These are phyloP conservation scores for Hypoxylon rickii DNA, from an alignment of 495 filamentous ascomycete species.

Conservation along the genomic window DNA sequence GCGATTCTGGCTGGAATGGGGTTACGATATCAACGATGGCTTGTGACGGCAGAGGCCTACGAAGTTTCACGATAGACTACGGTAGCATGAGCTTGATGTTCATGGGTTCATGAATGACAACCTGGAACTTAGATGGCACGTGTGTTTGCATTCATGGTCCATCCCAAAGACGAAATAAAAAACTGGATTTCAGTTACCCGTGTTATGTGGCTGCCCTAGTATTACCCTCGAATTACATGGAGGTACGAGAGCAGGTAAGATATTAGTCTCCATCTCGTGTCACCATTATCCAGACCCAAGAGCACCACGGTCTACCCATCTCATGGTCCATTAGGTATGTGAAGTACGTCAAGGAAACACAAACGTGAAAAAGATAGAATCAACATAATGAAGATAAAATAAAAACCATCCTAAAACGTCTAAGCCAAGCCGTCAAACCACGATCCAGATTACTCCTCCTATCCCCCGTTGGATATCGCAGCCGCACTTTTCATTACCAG, in stretches of 20 bases:
- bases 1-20: neutral
- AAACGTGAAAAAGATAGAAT: neutral
- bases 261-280: slow-evolving; percentile 1
- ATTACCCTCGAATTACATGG: no score
- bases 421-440: slow-evolving; percentile 5
- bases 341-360: no score
- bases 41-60: neutral
- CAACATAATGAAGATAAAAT: neutral
- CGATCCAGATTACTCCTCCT: slow-evolving; percentile 14
- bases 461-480: slow-evolving; percentile 9
- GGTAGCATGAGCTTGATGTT: neutral
- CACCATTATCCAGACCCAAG: slow-evolving; percentile 19
- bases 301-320: slow-evolving; percentile 24
- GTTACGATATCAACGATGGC: neutral
- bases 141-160: no score
- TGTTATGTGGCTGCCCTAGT: no score
- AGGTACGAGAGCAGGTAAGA: slow-evolving; percentile 10
- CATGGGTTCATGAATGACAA: slow-evolving; percentile 8
- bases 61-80: neutral
- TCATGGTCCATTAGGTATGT: no score
- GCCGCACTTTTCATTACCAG: slow-evolving; percentile 28
- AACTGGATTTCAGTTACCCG: no score
- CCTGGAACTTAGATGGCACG: neutral
- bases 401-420: no score
- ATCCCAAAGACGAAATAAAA: no score